Evolutionary conservation across 352 stramenopile genomes (phyloP), one percentile per base, ranked within the genome.

Genomic region (Globisporangium mamillatum): DNA sequence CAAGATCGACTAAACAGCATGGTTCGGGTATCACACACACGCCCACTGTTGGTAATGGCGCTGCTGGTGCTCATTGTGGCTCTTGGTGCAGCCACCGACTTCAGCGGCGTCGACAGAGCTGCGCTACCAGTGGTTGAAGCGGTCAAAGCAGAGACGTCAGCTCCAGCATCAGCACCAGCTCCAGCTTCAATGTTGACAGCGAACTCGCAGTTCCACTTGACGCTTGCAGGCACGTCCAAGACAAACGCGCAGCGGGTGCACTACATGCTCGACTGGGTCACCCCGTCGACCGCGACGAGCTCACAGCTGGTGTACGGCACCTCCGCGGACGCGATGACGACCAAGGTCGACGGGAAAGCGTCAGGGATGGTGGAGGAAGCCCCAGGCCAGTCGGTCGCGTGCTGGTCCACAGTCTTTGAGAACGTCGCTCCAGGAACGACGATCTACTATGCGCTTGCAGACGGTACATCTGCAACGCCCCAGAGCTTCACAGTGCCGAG

Each of bases 251-350:
- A 54, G 18, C 32, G 61, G 1, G 46, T 79, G 46, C 72, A 86
- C 64, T 93, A 90, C 73, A 89, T 87, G 73, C 67, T 93, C 53
- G 84, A 93, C 67, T 93, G 84, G 84, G 73, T 93, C 71, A 87
- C 81, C 2, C 55, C 75, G 1, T 60, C 78, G 10, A 76, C 64
- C 0, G 63, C 65, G 3, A 78, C 72, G 16, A 68, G 68, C 27
- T 88, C 82, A 10, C 62, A 75, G 5, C 25, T 92, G 18, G 56
- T 72, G 25, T 88, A 78, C 58, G 84, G 82, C 58, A 68, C 77
- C 1, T 80, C 76, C 1, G 75, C 79, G 7, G 73, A 74, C 24
- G 56, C 67, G n/a, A 66, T 89, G 16, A 69, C 75, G 56, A 71
- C 74, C 9, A 67, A 67, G 25, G 65, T 89, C 9, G 46, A 69